Evolutionary conservation across 352 stramenopile genomes (phyloP), one percentile per base, ranked within the genome.

Genomic region (Pythium dissimile): DNA sequence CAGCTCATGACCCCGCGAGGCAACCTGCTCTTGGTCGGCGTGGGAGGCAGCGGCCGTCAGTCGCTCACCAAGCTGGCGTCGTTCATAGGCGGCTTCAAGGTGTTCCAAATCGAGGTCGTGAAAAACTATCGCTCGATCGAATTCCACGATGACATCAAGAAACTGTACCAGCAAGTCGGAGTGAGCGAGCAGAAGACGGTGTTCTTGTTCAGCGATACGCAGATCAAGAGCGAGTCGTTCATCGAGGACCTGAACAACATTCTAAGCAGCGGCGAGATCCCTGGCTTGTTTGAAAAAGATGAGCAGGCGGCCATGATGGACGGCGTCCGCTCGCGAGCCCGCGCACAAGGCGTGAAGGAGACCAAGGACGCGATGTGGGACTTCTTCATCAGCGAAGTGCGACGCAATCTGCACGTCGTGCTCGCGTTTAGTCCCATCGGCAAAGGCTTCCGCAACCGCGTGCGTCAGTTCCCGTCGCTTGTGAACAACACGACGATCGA

Each of bases 401-500:
- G 91, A 8, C 72, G 75, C 26, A 98, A 98, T 49, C 58, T 98
- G 8, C 92, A 98, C 51, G 72, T 98, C 15, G 88, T 97, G n/a
- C 65, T 98, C 3, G 86, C 88, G 8, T 96, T 98, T 48, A 96
- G 83, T 59, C 92, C 92, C 0, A 96, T 98, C 41, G 92, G 92
- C 9, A 89, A 96, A 66, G 68, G 75, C 12, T 93, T 94, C 58
- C 78, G 82, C 37, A 86, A 92, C 44, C 76, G 86, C 12, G 77
- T 93, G 16, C 85, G 89, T 21, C 84, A 96, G 59, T 98, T 97
- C 63, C 92, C 92, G 30, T 94, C 86, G n/a, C 72, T 98, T 15
- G 89, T 98, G 2, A 98, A 97, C 59, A 97, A 90, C 64, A 98
- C 87, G 0, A 98, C 89, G 8, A 98, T 98, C 53, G 89, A 98